Conservation (phyloP, 2,329 filamentous ascomycete species). For the Fusarium foetens region DNA sequence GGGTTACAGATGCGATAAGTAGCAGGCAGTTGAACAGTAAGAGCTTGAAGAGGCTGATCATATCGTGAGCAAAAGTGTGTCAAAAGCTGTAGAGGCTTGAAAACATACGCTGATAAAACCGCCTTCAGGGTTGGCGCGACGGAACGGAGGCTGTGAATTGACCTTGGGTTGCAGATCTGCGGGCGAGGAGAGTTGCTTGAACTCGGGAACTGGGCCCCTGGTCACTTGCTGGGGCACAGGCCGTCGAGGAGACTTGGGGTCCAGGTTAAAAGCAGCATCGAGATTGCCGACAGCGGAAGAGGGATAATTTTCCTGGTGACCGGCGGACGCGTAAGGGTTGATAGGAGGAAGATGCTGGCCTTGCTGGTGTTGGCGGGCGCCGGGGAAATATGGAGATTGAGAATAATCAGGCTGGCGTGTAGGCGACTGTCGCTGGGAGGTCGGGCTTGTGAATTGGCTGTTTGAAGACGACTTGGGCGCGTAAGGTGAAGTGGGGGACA, state of each 20-base stretch:
- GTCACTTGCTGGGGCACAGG: conserved; percentile 59
- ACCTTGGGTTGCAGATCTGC: conserved; percentile 83
- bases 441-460: conserved; percentile 62
- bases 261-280: conserved; percentile 70
- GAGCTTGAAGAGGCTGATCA: conserved; percentile 86
- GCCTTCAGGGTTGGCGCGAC: conserved; percentile 93
- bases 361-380: conserved; percentile 53
- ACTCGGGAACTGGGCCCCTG: conserved; percentile 84
- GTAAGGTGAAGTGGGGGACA: conserved; percentile 85
- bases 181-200: conserved; percentile 78
- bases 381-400: conserved; percentile 67
- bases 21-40: conserved; percentile 90
- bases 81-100: not conserved
- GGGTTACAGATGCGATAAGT: conserved; percentile 99
- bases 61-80: conserved; percentile 18
- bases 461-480: conserved; percentile 71
- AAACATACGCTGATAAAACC: conserved; percentile 92
- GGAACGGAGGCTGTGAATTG: conserved; percentile 88
- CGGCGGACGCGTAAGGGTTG: conserved; percentile 70
- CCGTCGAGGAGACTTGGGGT: conserved; percentile 68
- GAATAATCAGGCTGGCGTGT: conserved; percentile 73
- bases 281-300: conserved; percentile 77
- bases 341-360: conserved; percentile 79
- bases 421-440: conserved; percentile 78
- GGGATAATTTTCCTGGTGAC: conserved; percentile 73